phyloP scores from a whole-genome alignment of 2,329 filamentous ascomycete genomes.

The Claviceps fusiformis region DNA sequence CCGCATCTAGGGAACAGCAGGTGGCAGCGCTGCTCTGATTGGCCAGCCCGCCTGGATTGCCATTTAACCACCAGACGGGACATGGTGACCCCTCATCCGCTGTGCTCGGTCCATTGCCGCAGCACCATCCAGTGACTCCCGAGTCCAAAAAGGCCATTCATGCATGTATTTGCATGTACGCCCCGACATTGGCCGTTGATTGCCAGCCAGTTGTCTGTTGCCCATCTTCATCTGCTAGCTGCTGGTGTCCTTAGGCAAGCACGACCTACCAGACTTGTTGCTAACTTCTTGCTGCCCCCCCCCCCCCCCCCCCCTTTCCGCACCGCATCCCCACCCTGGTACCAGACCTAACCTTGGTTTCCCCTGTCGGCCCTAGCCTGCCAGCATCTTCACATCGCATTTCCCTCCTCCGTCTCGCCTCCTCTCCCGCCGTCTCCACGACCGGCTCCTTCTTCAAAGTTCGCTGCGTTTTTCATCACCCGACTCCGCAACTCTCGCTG shows the following conservation, averaged over 20 bases:
- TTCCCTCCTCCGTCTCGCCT: constrained; percentile 7
- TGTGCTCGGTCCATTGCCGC: too few relatives aligned
- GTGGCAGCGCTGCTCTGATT: not conserved
- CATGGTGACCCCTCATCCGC: not conserved
- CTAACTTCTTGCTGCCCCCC: not conserved
- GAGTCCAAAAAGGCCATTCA: too few relatives aligned
- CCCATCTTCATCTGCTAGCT: too few relatives aligned
- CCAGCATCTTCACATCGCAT: constrained; percentile 11
- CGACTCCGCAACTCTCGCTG: constrained; percentile 5
- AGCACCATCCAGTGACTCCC: too few relatives aligned
- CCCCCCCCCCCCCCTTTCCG: not conserved
- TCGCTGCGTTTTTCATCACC: not conserved
- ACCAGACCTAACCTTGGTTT: constrained; percentile 3
- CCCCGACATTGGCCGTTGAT: too few relatives aligned
- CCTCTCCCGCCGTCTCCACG: constrained; percentile 1
- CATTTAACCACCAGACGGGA: not conserved
- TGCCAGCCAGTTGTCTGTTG: too few relatives aligned
- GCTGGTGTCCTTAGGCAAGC: too few relatives aligned
- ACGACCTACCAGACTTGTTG: too few relatives aligned
- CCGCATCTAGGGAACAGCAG: not conserved
- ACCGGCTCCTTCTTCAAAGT: not conserved
- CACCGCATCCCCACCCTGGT: not conserved
- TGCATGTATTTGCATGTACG: too few relatives aligned
- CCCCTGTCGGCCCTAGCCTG: constrained; percentile 14
- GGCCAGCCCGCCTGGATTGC: not conserved